Conservation (phyloP, 306 rosid genomes). For the Cucurbita maxima region DNA sequence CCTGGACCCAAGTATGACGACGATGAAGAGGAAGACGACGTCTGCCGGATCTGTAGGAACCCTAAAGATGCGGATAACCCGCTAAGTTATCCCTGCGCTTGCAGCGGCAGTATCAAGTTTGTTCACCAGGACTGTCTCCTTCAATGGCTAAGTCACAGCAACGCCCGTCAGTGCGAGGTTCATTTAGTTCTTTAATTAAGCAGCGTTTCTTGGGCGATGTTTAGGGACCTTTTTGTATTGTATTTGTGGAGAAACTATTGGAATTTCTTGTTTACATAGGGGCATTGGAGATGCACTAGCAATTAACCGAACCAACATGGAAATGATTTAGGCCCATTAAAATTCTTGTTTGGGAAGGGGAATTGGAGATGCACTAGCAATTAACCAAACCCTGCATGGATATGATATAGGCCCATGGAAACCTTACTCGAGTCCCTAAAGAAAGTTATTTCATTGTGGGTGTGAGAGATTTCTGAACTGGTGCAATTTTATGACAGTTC, state of each 20-base stretch:
- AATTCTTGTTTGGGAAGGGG: background rate
- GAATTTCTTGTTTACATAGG: background rate
- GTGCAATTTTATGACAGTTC: background rate
- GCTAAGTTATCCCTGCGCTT: conserved; percentile 88
- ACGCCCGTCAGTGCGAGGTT: conserved; percentile 99
- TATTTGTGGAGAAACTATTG: background rate
- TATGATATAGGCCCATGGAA: background rate
- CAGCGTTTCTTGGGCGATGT: background rate
- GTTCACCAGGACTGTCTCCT: conserved; percentile 97
- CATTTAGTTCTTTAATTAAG: background rate
- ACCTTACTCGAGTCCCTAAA: background rate
- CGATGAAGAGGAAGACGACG: conserved; percentile 93
- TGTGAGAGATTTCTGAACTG: background rate
- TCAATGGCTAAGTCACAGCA: conserved; percentile 99
- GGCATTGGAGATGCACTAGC: background rate
- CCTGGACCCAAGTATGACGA: conserved; percentile 44
- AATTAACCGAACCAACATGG: background rate
- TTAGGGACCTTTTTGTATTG: background rate
- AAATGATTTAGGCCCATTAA: too few species aligned
- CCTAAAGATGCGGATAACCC: conserved; percentile 87
- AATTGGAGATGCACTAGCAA: background rate
- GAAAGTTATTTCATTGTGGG: background rate
- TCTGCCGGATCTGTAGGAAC: conserved; percentile 92
- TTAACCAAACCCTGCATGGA: background rate
- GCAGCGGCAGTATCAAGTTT: conserved; percentile 94